A percentile compares a stretch with the other conserved stretches of the same genome.
Evolutionary conservation across 2,329 filamentous ascomycete species (phyloP).

Genomic region (Metarhizium album): DNA sequence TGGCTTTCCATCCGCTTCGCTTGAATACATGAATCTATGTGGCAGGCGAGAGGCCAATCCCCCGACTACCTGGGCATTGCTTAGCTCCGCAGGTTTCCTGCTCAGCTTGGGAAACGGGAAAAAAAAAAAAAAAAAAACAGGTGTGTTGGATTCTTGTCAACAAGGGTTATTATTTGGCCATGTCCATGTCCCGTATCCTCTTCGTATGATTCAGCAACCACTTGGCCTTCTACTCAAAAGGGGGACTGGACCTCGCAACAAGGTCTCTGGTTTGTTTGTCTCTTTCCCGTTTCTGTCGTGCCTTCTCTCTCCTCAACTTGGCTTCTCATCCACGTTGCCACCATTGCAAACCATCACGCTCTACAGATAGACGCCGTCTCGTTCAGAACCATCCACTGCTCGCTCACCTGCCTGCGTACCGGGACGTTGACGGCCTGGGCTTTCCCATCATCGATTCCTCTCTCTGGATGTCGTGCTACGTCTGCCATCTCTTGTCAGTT

Average conservation of each 20-base stretch:
- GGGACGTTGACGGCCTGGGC: neutral
- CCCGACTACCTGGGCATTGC: constrained; percentile 3
- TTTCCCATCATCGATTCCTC: neutral
- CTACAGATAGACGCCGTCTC: neutral
- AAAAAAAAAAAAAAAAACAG: too few relatives aligned
- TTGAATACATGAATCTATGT: too few relatives aligned
- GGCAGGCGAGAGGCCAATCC: constrained; percentile 2
- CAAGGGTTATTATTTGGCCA: constrained; percentile 5
- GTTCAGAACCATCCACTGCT: neutral
- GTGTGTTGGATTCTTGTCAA: constrained; percentile 2
- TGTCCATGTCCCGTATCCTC: neutral
- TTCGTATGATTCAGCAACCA: constrained; percentile 1
- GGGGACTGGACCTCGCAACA: constrained; percentile 4
- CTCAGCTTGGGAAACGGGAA: constrained; percentile 2
- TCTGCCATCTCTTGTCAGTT: constrained; percentile 1
- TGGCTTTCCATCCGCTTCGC: constrained; percentile 6
- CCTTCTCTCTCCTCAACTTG: neutral
- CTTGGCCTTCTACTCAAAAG: constrained; percentile 6
- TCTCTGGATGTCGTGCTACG: constrained; percentile 5
- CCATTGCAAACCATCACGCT: neutral
- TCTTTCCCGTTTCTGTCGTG: neutral
- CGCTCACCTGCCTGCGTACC: neutral
- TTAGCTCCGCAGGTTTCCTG: neutral
- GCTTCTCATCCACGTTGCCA: neutral
- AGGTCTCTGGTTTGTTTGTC: constrained; percentile 7